Conservation (phyloP, 305 asterid genomes). For the Rubia tinctorum region DNA sequence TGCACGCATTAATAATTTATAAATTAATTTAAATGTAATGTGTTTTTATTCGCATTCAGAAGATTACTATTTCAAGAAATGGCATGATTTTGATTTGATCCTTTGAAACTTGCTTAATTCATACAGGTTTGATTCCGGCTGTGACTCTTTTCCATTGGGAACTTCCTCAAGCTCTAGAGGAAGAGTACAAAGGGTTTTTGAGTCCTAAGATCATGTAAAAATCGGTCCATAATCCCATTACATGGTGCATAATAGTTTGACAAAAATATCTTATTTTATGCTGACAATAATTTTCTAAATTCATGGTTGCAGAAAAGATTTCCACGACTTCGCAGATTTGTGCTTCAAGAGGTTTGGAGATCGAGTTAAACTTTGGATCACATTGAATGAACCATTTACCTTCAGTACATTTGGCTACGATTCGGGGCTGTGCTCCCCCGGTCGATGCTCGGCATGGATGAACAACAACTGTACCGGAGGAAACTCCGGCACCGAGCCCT, state of each 20-base stretch:
- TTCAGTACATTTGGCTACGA: slow-evolving; percentile 35
- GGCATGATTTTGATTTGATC: neutral
- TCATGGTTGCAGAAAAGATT: slow-evolving; percentile 23
- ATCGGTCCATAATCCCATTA: neutral
- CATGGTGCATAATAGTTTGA: neutral
- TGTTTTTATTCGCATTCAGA: too few relatives aligned
- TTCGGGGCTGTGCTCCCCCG: slow-evolving; percentile 35
- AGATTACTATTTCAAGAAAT: too few relatives aligned
- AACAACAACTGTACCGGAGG: slow-evolving; percentile 34
- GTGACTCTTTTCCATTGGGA: slow-evolving; percentile 18
- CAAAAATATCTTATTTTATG: neutral
- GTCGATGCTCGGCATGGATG: slow-evolving; percentile 39
- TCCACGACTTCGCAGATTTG: slow-evolving; percentile 33
- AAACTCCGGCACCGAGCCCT: slow-evolving; percentile 56
- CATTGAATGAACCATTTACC: slow-evolving; percentile 48
- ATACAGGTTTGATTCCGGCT: slow-evolving; percentile 4
- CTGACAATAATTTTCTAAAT: neutral
- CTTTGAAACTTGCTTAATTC: neutral
- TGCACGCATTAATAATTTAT: neutral
- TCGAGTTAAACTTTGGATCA: slow-evolving; percentile 57
- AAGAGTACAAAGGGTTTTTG: slow-evolving; percentile 10
- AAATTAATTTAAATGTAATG: too few relatives aligned
- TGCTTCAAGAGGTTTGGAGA: slow-evolving; percentile 59
- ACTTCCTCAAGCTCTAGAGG: slow-evolving; percentile 11
- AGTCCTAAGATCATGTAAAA: slow-evolving; percentile 11